Base-by-base conservation (phyloP, 1,284 basidiomycete genomes). In the Xerocomus minutiporus region DNA sequence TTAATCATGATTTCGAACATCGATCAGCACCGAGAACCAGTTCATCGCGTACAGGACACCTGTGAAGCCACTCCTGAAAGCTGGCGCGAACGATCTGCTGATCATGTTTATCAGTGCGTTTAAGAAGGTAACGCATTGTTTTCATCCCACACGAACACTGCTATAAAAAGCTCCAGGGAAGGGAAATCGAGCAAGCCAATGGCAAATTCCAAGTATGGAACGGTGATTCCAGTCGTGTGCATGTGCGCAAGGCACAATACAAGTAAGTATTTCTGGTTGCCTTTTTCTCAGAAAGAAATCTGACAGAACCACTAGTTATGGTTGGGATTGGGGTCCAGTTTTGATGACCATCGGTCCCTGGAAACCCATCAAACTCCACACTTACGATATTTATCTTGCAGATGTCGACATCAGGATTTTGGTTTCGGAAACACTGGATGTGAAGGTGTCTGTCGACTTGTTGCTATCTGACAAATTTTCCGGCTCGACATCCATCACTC, bases 191-290 rank as follows among this genome's bases (percentile, higher is more conserved):
- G 62, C 80, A 82, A 59, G 59, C 76, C 47, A 73, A 86, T 53
- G 77, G 75, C 7, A 87, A 84, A 64, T 66, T 80, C 35, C 69
- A 76, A 2, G 72, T 88, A 4, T 93, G 89, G 92, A 95, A 95
- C 63, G 93, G 93, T 5, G 90, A 93, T 65, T 84, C 88, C 0
- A 89, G 86, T 60, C 81, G 93, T 39, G 73, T 94, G 25, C 89
- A 94, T 64, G 86, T 93, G 41, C 82, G 93, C 48, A 94, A 94
- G 71, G 91, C 92, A 2, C 88, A 91, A 65, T 95, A 93, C 74
- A 88, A 88, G 79, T 90, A 66, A 59, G 39, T 47, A 45, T 46
- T 31, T 46, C 35, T 26, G 32, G n/a, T 53, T 41, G 17, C n/a
- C 47, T 29, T 23, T 40, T 23, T 51, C 46, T 41, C 28, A 2